These are phyloP conservation scores for Mucor sp. DNA, from an alignment of 371 early-diverging fungal genomes.

Conservation along the genomic window DNA sequence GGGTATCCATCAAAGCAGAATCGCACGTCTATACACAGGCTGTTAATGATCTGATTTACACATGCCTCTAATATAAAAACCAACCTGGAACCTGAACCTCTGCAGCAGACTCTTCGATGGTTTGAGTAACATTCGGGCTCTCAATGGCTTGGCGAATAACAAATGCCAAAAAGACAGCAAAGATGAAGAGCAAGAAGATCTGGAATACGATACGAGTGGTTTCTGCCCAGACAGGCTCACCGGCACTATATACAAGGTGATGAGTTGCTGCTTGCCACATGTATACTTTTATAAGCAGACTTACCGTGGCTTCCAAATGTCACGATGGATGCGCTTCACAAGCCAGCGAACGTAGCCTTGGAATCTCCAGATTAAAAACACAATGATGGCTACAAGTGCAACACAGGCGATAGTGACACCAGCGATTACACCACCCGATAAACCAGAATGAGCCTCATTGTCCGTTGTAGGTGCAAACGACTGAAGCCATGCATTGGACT, in stretches of 20 bases:
- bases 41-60: neutral
- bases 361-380: conserved; percentile 50
- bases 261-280: too few species aligned
- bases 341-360: conserved; percentile 40
- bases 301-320: conserved; percentile 45
- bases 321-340: conserved; percentile 36
- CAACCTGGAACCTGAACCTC: conserved; percentile 38
- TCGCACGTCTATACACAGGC: conserved; percentile 31
- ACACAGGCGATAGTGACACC: conserved; percentile 46
- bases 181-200: conserved; percentile 43
- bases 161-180: conserved; percentile 41
- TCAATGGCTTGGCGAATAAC: conserved; percentile 47
- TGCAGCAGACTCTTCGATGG: conserved; percentile 34
- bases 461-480: conserved; percentile 11
- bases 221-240: conserved; percentile 56
- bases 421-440: conserved; percentile 45
- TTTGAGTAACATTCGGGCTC: conserved; percentile 47
- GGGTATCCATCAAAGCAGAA: conserved; percentile 53
- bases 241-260: too few species aligned
- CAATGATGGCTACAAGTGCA: conserved; percentile 28
- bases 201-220: conserved; percentile 45
- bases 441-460: neutral
- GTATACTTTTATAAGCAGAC: neutral
- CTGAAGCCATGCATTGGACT: conserved; percentile 34
- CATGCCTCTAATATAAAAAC: neutral